Evolutionary conservation across 805 yeast species (phyloP).

Genomic region (Schwanniomyces vanrijiae): DNA sequence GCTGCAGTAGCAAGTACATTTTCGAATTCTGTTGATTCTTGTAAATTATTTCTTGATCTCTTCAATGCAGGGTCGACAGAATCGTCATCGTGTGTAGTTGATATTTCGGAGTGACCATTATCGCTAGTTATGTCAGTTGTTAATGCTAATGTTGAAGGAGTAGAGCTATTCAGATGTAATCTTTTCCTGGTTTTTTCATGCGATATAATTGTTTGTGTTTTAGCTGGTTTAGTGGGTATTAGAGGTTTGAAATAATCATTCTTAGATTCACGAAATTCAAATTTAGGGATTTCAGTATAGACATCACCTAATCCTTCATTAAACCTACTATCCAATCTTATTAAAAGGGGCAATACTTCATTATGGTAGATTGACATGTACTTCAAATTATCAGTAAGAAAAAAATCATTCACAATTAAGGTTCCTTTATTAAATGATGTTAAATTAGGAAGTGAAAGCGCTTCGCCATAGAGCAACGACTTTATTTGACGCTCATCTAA

Average conservation of each 20-base stretch:
- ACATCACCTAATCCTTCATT: conserved; percentile 29
- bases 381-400: conserved; percentile 30
- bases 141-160: conserved; percentile 7
- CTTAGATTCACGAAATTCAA: conserved; percentile 29
- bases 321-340: conserved; percentile 25
- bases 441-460: conserved; percentile 29
- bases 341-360: conserved; percentile 32
- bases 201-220: conserved; percentile 6
- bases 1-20: conserved; percentile 30
- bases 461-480: conserved; percentile 28
- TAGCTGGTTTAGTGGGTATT: conserved; percentile 17
- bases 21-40: conserved; percentile 20
- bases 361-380: conserved; percentile 40
- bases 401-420: conserved; percentile 35
- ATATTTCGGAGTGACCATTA: conserved; percentile 2
- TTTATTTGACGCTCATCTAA: conserved; percentile 32
- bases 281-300: conserved; percentile 31
- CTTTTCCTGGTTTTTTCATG: conserved; percentile 12
- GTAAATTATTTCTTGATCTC: conserved; percentile 15
- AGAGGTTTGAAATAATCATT: conserved; percentile 26
- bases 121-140: conserved; percentile 4
- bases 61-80: conserved; percentile 30
- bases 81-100: conserved; percentile 16
- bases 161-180: conserved; percentile 8
- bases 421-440: conserved; percentile 30